These are phyloP conservation scores for Blastosporella zonata DNA, from an alignment of 1,284 basidiomycete species.

Conservation along the genomic window DNA sequence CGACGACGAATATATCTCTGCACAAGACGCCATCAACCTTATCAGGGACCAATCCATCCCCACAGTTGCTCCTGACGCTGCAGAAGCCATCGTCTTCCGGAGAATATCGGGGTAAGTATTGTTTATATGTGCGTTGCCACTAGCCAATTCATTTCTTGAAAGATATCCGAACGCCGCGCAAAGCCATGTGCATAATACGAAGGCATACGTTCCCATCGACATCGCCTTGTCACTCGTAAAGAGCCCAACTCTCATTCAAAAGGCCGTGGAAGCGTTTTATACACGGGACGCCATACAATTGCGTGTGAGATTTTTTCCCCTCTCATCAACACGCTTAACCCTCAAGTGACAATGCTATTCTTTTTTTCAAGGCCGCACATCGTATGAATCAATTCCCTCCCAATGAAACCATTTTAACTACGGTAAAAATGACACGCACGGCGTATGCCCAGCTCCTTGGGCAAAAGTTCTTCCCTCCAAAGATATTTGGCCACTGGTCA, in stretches of 20 bases:
- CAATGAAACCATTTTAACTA: conserved; percentile 52
- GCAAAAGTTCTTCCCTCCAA: conserved; percentile 91
- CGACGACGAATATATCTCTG: conserved; percentile 51
- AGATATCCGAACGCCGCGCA: conserved; percentile 71
- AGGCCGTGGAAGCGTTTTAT: conserved; percentile 88
- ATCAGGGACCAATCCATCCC: conserved; percentile 50
- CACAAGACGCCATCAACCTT: conserved; percentile 64
- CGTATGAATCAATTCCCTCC: conserved; percentile 89
- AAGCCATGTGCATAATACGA: conserved; percentile 77
- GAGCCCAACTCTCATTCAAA: conserved; percentile 75
- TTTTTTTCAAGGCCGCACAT: conserved; percentile 62
- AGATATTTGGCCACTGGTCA: conserved; percentile 78
- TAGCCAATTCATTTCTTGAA: conserved; percentile 17
- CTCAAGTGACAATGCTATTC: not conserved
- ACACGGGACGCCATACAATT: conserved; percentile 88
- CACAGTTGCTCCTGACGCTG: conserved; percentile 57
- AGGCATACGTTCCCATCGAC: conserved; percentile 77
- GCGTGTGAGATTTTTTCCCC: conserved; percentile 51
- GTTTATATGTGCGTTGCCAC: not conserved
- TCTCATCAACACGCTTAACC: not conserved
- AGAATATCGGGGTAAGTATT: conserved; percentile 59
- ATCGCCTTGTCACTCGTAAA: conserved; percentile 70
- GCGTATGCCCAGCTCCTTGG: conserved; percentile 91
- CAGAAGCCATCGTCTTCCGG: conserved; percentile 66
- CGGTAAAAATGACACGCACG: conserved; percentile 78